phyloP scores from a whole-genome alignment of 805 yeast genomes.

The Saccharomycopsis sp. region DNA sequence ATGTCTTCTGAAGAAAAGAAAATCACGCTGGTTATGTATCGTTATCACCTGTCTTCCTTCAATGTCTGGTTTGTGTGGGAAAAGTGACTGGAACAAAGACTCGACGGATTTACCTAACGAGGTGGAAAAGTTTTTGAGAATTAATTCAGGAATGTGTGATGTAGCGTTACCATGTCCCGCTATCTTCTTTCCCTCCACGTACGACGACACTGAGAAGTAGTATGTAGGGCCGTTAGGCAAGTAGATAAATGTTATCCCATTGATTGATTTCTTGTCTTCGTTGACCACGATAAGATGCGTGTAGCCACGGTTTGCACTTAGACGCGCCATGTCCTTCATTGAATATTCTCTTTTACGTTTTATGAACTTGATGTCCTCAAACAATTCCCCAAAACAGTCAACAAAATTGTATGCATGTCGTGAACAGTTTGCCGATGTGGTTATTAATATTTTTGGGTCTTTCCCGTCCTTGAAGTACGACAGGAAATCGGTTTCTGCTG shows the following conservation, averaged over 20 bases:
- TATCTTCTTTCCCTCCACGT: constrained; percentile 67
- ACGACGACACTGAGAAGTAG: constrained; percentile 78
- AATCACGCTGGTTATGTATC: constrained; percentile 93
- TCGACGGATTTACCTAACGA: constrained; percentile 92
- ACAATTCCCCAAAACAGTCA: constrained; percentile 70
- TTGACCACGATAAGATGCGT: constrained; percentile 86
- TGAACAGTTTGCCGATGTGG: constrained; percentile 83
- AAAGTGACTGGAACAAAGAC: constrained; percentile 80
- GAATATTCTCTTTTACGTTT: constrained; percentile 80
- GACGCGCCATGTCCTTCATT: constrained; percentile 80
- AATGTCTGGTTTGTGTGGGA: constrained; percentile 90
- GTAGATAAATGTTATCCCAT: constrained; percentile 88
- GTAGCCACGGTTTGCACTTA: constrained; percentile 74
- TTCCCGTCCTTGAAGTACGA: constrained; percentile 44
- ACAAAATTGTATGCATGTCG: constrained; percentile 88
- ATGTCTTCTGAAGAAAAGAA: constrained; percentile 90
- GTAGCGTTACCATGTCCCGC: constrained; percentile 89
- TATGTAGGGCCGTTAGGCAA: constrained; percentile 94
- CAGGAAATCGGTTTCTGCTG: constrained; percentile 51
- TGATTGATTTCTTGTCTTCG: constrained; percentile 75
- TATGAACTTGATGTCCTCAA: constrained; percentile 82
- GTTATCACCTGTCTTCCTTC: constrained; percentile 96
- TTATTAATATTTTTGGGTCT: constrained; percentile 81
- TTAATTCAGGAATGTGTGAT: constrained; percentile 83
- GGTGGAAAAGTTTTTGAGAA: constrained; percentile 87